These are phyloP conservation scores for Styphnolobium japonicum DNA, from an alignment of 306 rosid species.

Conservation along the genomic window DNA sequence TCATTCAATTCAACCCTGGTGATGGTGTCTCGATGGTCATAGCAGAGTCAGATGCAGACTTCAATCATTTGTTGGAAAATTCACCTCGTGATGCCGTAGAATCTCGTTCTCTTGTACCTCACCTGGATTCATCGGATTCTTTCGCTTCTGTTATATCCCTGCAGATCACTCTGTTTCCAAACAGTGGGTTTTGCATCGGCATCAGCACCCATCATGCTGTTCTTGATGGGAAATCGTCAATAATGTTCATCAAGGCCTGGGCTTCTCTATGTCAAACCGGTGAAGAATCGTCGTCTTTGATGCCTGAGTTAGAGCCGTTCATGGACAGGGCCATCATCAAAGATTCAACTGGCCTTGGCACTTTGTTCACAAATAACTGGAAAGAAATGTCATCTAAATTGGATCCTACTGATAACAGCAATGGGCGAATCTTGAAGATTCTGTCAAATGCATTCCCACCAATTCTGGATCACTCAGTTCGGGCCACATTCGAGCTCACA, in stretches of 20 bases:
- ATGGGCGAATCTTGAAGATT: constrained; percentile 13
- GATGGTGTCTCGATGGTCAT: constrained; percentile 43
- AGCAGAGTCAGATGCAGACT: constrained; percentile 43
- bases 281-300: background rate
- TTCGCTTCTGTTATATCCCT: constrained; percentile 35
- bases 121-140: constrained; percentile 22
- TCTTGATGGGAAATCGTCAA: constrained; percentile 49
- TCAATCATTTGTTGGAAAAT: constrained; percentile 18
- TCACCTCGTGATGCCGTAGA: constrained; percentile 14
- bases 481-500: constrained; percentile 41
- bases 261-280: constrained; percentile 26
- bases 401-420: background rate
- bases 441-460: background rate
- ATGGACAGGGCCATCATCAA: constrained; percentile 33
- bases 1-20: constrained; percentile 31
- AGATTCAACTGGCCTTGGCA: constrained; percentile 23
- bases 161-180: constrained; percentile 52
- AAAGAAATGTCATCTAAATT: fast-evolving
- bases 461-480: background rate
- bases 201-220: constrained; percentile 44
- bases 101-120: constrained; percentile 44
- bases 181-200: constrained; percentile 48
- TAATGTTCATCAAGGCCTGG: constrained; percentile 57
- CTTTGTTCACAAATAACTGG: background rate
- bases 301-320: constrained; percentile 35